Conservation (phyloP, 495 filamentous ascomycete genomes). For the Aspergillus kassunensis region DNA sequence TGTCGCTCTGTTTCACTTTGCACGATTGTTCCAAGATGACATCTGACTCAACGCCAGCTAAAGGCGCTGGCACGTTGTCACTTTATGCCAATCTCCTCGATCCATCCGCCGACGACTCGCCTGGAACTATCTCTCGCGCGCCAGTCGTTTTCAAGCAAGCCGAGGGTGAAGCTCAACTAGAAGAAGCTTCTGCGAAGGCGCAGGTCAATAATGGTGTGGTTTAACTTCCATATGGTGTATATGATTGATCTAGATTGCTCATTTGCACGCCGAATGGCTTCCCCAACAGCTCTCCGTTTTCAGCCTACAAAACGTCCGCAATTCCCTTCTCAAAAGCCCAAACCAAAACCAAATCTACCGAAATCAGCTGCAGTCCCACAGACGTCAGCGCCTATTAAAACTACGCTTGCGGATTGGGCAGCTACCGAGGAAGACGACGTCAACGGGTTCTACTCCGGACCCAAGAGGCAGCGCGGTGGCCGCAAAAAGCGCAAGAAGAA, state of each 20-base stretch:
- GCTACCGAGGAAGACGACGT: conserved; percentile 72
- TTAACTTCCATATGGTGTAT: conserved; percentile 17
- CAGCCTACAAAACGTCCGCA: conserved; percentile 83
- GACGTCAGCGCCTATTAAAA: conserved; percentile 46
- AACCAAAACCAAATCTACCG: conserved; percentile 50
- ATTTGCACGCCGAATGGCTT: conserved; percentile 30
- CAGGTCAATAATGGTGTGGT: conserved; percentile 68
- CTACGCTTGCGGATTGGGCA: conserved; percentile 80
- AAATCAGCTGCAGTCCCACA: conserved; percentile 32
- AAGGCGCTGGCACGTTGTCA: conserved; percentile 43
- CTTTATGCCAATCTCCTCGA: conserved; percentile 65
- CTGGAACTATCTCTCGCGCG: conserved; percentile 67
- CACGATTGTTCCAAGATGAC: conserved; percentile 26
- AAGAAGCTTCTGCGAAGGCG: conserved; percentile 64
- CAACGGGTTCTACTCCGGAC: conserved; percentile 55
- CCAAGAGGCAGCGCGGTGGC: conserved; percentile 74
- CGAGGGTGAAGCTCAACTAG: conserved; percentile 45
- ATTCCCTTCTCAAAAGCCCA: conserved; percentile 61
- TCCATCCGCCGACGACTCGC: conserved; percentile 43
- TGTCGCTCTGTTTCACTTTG: not conserved
- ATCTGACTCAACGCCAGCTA: conserved; percentile 30
- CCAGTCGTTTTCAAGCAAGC: conserved; percentile 72
- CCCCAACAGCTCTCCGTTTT: conserved; percentile 67
- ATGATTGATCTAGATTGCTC: conserved; percentile 38
- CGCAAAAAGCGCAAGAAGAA: conserved; percentile 85